phyloP scores from a whole-genome alignment of 805 yeast species.

The Candida silvicultrix region DNA sequence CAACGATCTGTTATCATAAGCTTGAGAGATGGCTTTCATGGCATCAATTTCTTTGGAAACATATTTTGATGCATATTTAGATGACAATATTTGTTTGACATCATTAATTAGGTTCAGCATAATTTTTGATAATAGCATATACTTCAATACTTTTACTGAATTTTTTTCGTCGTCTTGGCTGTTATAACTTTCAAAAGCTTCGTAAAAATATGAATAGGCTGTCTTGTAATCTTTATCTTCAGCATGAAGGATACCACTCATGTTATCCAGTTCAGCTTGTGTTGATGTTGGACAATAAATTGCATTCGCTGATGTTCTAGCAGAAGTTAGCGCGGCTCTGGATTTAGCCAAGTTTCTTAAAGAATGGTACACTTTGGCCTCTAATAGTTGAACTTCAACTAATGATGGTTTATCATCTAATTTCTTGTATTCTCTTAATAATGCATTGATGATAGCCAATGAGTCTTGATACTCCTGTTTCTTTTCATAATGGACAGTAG shows the following conservation, averaged over 20 bases:
- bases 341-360: constrained; percentile 87
- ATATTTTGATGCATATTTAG: constrained; percentile 68
- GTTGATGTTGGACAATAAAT: constrained; percentile 90
- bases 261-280: constrained; percentile 92
- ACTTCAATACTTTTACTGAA: constrained; percentile 77
- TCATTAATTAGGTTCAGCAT: constrained; percentile 88
- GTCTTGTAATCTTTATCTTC: constrained; percentile 97
- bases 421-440: constrained; percentile 82
- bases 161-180: constrained; percentile 49
- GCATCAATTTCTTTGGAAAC: constrained; percentile 88
- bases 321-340: constrained; percentile 87
- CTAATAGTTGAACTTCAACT: constrained; percentile 92
- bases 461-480: constrained; percentile 59
- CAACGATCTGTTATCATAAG: constrained; percentile 84
- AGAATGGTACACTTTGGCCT: constrained; percentile 85
- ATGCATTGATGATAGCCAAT: constrained; percentile 59
- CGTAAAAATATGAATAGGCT: constrained; percentile 91
- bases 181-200: constrained; percentile 87
- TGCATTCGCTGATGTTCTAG: constrained; percentile 96
- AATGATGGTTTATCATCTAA: constrained; percentile 93
- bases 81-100: constrained; percentile 67
- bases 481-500: constrained; percentile 66
- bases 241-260: constrained; percentile 93
- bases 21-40: constrained; percentile 87
- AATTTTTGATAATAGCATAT: constrained; percentile 87